Conservation (phyloP, 2,329 filamentous ascomycete genomes). For the Claviceps sp. region DNA sequence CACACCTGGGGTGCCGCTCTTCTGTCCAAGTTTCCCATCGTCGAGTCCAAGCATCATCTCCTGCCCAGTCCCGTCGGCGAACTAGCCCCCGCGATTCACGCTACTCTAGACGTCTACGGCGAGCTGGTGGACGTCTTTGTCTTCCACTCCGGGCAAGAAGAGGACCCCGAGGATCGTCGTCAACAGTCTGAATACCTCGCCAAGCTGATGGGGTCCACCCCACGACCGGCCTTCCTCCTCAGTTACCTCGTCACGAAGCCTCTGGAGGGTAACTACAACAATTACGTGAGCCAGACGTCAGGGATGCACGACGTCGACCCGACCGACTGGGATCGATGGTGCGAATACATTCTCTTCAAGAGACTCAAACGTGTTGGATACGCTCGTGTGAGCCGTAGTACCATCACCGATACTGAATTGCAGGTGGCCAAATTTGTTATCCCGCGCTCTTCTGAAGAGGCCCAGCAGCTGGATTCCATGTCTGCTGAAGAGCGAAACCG, state of each 20-base stretch:
- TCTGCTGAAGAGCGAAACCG: slow-evolving; percentile 41
- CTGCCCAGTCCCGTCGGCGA: slow-evolving; percentile 89
- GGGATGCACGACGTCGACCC: slow-evolving; percentile 94
- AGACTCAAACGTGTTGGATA: slow-evolving; percentile 75
- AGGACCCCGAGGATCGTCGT: slow-evolving; percentile 82
- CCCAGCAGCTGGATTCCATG: slow-evolving; percentile 25
- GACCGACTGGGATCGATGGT: slow-evolving; percentile 93
- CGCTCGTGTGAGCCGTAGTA: slow-evolving; percentile 73
- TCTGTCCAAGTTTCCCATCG: slow-evolving; percentile 91
- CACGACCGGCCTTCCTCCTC: slow-evolving; percentile 71
- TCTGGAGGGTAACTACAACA: slow-evolving; percentile 89
- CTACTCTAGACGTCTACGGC: slow-evolving; percentile 89
- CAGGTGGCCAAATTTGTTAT: slow-evolving; percentile 94
- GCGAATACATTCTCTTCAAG: slow-evolving; percentile 97
- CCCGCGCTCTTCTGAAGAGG: slow-evolving; percentile 48
- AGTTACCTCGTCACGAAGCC: slow-evolving; percentile 90
- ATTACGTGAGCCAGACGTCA: slow-evolving; percentile 71
- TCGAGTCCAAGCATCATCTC: slow-evolving; percentile 93
- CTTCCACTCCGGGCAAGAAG: slow-evolving; percentile 97
- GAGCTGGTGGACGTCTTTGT: slow-evolving; percentile 87
- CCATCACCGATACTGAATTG: slow-evolving; percentile 93
- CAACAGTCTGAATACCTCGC: slow-evolving; percentile 78
- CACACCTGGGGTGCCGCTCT: slow-evolving; percentile 94
- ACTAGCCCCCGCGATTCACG: slow-evolving; percentile 88
- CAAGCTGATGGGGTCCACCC: slow-evolving; percentile 71